Base-by-base conservation (phyloP, 75 land plant genomes). In the Ceratopteris richardii region DNA sequence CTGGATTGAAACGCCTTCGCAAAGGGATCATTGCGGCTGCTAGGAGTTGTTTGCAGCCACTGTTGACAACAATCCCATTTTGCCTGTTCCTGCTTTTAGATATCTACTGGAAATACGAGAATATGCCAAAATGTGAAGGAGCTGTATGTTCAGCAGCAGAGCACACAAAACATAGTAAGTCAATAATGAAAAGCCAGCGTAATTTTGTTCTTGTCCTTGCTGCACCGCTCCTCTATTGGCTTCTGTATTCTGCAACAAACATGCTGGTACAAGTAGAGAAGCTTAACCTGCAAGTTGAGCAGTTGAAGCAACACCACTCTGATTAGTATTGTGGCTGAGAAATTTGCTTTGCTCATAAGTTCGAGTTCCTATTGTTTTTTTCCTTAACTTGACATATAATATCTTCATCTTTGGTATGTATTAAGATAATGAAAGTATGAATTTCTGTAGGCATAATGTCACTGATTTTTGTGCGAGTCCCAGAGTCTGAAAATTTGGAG, bases 41-140 rank as follows among this genome's bases (percentile, higher is more conserved):
- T 1, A 79, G 83, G 17, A 81, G 61, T 58, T 79, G 82, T 21
- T 82, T 94, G 33, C 94, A 90, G 70, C 98, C 96, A 51, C 41
- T 87, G 51, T 57, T 90, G 9, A 69, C 94, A 2, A 67, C 84
- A 24, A 80, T 90, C 20, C 96, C 96, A 26, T 87, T 90, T 60
- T 77, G 87, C 42, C 63, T 90, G 25, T 90, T 90, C 63, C 77
- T 90, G 23, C 64, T 90, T n/a, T 51, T 84, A 66, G 93, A 90
- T 57, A 87, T 90, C 66, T 90, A 90, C 76, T 87, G 92, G 96
- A 87, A 90, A 72, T 90, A 83, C 73, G 96, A 90, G 85, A 81
- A 71, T 1, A 73, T 69, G 14, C 87, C 84, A 36, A 54, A 41
- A 19, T 90, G 82, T 51, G 66, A 62, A 16, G 66, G 60, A 25